Evolutionary conservation across 768 basidiomycete genomes (phyloP).

Genomic region (Russula olivacea): DNA sequence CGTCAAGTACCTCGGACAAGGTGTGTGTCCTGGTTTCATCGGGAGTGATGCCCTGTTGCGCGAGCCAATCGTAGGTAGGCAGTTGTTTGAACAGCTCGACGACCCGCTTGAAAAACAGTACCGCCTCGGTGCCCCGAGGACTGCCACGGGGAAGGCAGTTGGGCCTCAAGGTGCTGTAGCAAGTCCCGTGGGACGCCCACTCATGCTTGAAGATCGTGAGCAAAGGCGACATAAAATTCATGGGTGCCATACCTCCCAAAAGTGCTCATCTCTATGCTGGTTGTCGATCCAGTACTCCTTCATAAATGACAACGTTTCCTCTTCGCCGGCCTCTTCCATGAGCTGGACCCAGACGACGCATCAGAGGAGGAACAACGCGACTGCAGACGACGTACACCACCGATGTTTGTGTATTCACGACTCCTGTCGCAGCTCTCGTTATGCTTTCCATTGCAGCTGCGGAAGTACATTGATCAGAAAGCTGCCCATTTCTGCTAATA

Average conservation of each 20-base stretch:
- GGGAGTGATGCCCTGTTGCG: slow-evolving; percentile 67
- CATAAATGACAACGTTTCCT: slow-evolving; percentile 57
- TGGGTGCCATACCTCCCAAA: slow-evolving; percentile 56
- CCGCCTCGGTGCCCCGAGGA: slow-evolving; percentile 60
- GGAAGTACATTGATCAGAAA: slow-evolving; percentile 10
- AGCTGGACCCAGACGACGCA: slow-evolving; percentile 37
- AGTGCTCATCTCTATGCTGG: slow-evolving; percentile 51
- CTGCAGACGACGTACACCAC: slow-evolving; percentile 30
- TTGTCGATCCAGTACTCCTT: slow-evolving; percentile 57
- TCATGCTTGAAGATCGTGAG: slow-evolving; percentile 43
- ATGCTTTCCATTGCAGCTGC: slow-evolving; percentile 50
- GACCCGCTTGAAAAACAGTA: slow-evolving; percentile 57
- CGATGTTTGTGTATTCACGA: slow-evolving; percentile 42
- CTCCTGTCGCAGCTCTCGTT: slow-evolving; percentile 36
- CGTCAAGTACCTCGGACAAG: slow-evolving; percentile 46
- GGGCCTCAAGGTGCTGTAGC: slow-evolving; percentile 50
- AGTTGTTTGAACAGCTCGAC: slow-evolving; percentile 59
- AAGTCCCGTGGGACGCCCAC: slow-evolving; percentile 64
- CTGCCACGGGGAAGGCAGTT: slow-evolving; percentile 58
- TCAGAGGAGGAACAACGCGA: neutral
- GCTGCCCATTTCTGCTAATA: neutral
- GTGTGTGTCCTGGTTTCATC: slow-evolving; percentile 52
- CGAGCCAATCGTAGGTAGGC: slow-evolving; percentile 70
- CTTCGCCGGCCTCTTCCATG: slow-evolving; percentile 50
- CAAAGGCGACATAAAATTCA: neutral